These are phyloP conservation scores for Collariella sp. DNA, from an alignment of 495 filamentous ascomycete species.

Conservation along the genomic window DNA sequence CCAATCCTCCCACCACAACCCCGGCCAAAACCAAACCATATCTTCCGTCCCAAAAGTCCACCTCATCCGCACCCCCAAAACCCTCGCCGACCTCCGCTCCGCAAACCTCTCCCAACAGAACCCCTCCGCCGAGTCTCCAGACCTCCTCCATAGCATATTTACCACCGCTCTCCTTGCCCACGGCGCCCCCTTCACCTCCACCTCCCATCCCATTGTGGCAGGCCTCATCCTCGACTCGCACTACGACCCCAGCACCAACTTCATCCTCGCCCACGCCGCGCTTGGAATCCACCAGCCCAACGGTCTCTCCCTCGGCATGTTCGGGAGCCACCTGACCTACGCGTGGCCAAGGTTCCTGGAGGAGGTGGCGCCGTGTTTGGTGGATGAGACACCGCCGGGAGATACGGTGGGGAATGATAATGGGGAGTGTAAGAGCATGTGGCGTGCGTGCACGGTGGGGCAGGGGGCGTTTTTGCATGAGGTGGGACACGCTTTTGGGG, in stretches of 20 bases:
- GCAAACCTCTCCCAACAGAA: constrained; percentile 31
- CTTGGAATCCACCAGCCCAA: constrained; percentile 33
- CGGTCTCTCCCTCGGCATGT: constrained; percentile 39
- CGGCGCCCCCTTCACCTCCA: constrained; percentile 29
- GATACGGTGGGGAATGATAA: constrained; percentile 35
- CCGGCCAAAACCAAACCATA: constrained; percentile 6
- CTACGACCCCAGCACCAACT: constrained; percentile 27
- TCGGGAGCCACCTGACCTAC: constrained; percentile 40
- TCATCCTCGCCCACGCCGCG: constrained; percentile 38
- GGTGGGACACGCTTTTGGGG: constrained; percentile 35
- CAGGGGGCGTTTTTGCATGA: constrained; percentile 38
- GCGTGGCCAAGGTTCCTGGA: constrained; percentile 42
- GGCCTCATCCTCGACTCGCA: constrained; percentile 38
- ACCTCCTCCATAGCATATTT: constrained; percentile 35
- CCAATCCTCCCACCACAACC: neutral
- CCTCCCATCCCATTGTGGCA: constrained; percentile 34
- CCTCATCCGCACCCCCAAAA: constrained; percentile 35
- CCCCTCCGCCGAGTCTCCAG: constrained; percentile 12
- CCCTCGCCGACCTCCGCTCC: constrained; percentile 33
- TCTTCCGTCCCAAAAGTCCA: constrained; percentile 39
- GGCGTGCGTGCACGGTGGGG: constrained; percentile 35
- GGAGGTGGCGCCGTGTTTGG: constrained; percentile 22
- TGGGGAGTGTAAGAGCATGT: constrained; percentile 31
- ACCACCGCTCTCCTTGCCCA: constrained; percentile 30
- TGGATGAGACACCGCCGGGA: constrained; percentile 22